Base-by-base conservation (phyloP, 257 asterid genomes). In the Misopates orontium region DNA sequence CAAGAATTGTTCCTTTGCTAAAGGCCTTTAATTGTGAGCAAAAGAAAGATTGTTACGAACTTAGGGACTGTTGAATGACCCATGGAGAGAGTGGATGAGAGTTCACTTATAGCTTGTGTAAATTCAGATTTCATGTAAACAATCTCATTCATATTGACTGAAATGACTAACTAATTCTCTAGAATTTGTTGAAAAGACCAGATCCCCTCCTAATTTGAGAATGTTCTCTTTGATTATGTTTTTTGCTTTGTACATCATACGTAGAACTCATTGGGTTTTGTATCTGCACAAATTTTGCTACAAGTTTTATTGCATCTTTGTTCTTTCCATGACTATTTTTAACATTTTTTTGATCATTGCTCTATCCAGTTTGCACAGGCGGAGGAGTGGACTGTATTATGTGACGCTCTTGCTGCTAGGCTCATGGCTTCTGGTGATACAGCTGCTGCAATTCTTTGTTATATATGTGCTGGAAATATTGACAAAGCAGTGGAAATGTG, bases 391-490 rank as follows among this genome's bases (percentile, higher is more conserved):
- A 82, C 88, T 45, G 69, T 71, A 47, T 72, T 93, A 73, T 93
- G 99, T 10, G 91, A 93, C 73, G 79, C 84, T 14, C 95, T 93
- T 77, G 99, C 92, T 74, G 82, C 91, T 64, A 86, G 95, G 78
- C 95, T 93, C 56, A 75, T 90, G 82, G 86, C 85, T 80, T 89
- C 90, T 77, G 95, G 89, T 64, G 77, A 84, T 76, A 79, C 89
- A 16, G 78, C 93, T 62, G 86, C 97, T 15, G 97, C 99, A 25
- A 93, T 96, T 10, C 83, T 87, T 8, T 90, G 96, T 69, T 93
- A 87, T 66, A 90, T 93, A 50, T 90, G 96, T 78, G 95, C 99
- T 73, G 97, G 97, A 72, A 93, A 90, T 75, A 93, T 93, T 56
- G 99, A 93, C 83, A 84, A 81, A 77, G 83, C 95, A 47, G 87